A percentile compares a stretch with the other conserved stretches of the same genome.
Evolutionary conservation across 2,329 filamentous ascomycete species (phyloP).

Genomic region (Ceratocystiopsis sp.): DNA sequence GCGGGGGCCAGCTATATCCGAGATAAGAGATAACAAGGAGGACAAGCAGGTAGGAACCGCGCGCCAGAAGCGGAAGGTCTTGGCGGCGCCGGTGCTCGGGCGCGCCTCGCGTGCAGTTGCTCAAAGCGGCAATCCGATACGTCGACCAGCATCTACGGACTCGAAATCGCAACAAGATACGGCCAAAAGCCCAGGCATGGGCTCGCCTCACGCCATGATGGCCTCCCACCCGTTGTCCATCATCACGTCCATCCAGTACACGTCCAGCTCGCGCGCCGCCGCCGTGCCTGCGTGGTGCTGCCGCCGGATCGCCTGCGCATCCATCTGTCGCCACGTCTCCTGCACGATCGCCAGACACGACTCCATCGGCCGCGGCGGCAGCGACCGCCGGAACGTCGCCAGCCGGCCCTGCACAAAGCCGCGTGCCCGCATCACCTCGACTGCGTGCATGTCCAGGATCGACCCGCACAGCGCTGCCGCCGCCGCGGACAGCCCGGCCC

Average conservation of each 20-base stretch:
- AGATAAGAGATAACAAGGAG: too few relatives aligned
- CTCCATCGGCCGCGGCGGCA: conserved; percentile 33
- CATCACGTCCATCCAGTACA: conserved; percentile 40
- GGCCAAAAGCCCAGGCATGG: too few relatives aligned
- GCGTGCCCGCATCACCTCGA: conserved; percentile 28
- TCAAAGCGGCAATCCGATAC: too few relatives aligned
- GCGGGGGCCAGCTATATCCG: too few relatives aligned
- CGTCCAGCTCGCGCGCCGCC: conserved; percentile 16
- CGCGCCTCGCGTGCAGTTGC: too few relatives aligned
- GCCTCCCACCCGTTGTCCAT: conserved; percentile 39
- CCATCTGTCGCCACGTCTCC: conserved; percentile 34
- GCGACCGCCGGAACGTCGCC: conserved; percentile 22
- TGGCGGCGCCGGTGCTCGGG: too few relatives aligned
- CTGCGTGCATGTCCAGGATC: conserved; percentile 14
- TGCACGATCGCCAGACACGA: conserved; percentile 31
- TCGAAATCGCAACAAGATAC: background rate
- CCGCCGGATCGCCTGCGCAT: conserved; percentile 12
- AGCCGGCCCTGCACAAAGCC: conserved; percentile 31
- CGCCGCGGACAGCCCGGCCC: background rate
- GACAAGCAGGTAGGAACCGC: too few relatives aligned
- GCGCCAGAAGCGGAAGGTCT: too few relatives aligned
- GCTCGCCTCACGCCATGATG: conserved; percentile 6
- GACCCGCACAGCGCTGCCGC: conserved; percentile 1
- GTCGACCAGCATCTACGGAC: too few relatives aligned
- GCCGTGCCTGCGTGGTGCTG: conserved; percentile 6